A percentile compares a stretch with the other conserved stretches of the same genome.
Conservation (phyloP, 257 asterid species). For the Solanum megistacrolobum region DNA sequence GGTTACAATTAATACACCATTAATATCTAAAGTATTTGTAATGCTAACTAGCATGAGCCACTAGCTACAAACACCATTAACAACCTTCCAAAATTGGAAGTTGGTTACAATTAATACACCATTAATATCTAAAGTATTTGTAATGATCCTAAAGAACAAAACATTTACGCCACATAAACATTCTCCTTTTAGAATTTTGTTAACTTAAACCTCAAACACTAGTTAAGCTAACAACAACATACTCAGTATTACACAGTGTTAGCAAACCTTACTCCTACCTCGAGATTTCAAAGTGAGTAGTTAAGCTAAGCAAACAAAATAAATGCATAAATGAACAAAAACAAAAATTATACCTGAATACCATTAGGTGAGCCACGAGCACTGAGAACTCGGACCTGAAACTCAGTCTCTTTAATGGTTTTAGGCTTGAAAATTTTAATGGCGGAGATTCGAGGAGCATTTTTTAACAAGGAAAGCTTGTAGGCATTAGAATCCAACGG, state of each 20-base stretch:
- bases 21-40: not conserved
- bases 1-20: not conserved
- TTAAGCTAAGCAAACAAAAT: not conserved
- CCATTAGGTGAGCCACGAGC: conserved; percentile 80
- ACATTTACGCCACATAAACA: not conserved
- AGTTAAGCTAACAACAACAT: not conserved
- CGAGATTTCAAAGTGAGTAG: not conserved
- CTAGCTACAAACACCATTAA: not conserved
- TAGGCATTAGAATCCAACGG: conserved; percentile 71
- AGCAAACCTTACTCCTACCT: not conserved
- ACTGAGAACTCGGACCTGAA: conserved; percentile 61
- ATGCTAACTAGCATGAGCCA: too few relatives aligned
- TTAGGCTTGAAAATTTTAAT: conserved; percentile 56
- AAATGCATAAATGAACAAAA: not conserved
- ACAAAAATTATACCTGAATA: conserved; percentile 48
- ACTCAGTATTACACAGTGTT: accelerated
- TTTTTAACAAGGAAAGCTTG: conserved; percentile 50
- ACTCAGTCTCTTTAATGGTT: conserved; percentile 43
- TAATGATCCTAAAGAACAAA: not conserved
- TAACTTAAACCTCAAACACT: not conserved
- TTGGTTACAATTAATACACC: not conserved
- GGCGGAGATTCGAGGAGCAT: conserved; percentile 64
- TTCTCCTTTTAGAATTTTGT: not conserved
- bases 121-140: not conserved
- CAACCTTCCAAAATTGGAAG: not conserved